Percentiles rank a stretch among this genome's conserved stretches.
phyloP scores from a whole-genome alignment of 257 asterid genomes.

The Nicotiana noctiflora region DNA sequence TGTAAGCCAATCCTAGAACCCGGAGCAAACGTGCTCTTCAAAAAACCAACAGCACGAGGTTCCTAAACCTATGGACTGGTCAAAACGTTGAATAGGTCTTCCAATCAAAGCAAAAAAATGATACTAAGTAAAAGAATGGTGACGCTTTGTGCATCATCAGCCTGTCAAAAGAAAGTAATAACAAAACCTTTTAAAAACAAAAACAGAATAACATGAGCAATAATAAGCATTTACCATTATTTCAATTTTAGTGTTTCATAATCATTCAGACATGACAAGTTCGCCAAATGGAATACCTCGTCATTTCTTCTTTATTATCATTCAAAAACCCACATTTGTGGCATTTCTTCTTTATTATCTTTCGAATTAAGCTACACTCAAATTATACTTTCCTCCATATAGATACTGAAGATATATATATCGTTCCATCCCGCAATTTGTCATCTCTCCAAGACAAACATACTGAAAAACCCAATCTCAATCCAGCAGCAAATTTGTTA shows the following conservation, averaged over 20 bases:
- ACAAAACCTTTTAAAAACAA: not conserved
- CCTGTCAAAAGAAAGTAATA: conserved; percentile 1
- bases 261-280: not conserved
- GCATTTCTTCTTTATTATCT: not conserved
- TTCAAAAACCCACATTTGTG: not conserved
- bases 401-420: not conserved
- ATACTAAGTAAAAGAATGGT: not conserved
- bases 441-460: too few species aligned
- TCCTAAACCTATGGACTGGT: not conserved
- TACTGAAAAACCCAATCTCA: not conserved
- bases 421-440: not conserved
- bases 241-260: not conserved
- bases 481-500: not conserved
- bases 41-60: not conserved
- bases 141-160: not conserved
- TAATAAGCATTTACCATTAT: not conserved
- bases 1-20: not conserved
- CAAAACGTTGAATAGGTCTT: not conserved
- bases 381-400: not conserved
- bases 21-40: not conserved
- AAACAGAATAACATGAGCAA: not conserved
- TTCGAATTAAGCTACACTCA: not conserved
- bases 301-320: not conserved
- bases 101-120: not conserved
- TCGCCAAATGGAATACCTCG: not conserved